Conservation (phyloP, 306 rosid species). For the Dalbergia cultrata region DNA sequence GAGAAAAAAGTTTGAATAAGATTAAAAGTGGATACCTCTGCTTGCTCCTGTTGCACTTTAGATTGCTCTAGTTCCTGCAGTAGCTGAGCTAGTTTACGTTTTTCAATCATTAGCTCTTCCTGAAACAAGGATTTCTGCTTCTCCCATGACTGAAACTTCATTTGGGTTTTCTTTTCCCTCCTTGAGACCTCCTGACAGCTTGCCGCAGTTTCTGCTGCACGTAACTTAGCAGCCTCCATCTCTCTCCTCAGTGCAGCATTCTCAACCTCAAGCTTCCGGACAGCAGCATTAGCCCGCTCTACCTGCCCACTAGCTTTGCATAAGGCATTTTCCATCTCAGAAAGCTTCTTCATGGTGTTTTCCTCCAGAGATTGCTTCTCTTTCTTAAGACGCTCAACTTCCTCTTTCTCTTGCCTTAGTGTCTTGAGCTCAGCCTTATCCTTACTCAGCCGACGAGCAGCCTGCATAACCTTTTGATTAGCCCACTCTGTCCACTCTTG, state of each 20-base stretch:
- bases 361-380: slow-evolving; percentile 85
- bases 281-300: slow-evolving; percentile 77
- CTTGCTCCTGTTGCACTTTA: slow-evolving; percentile 67
- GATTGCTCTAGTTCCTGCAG: slow-evolving; percentile 72
- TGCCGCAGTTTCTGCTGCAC: slow-evolving; percentile 76
- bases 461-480: slow-evolving; percentile 93
- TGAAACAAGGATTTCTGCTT: slow-evolving; percentile 71
- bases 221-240: slow-evolving; percentile 79
- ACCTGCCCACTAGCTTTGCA: slow-evolving; percentile 88
- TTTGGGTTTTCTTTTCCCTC: slow-evolving; percentile 77
- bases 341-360: slow-evolving; percentile 84
- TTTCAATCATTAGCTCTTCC: slow-evolving; percentile 69
- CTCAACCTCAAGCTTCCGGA: slow-evolving; percentile 79
- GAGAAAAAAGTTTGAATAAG: slow-evolving; percentile 16
- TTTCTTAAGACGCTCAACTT: slow-evolving; percentile 77
- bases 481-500: slow-evolving; percentile 95
- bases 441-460: slow-evolving; percentile 84
- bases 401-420: slow-evolving; percentile 83
- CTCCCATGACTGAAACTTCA: slow-evolving; percentile 82
- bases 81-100: slow-evolving; percentile 59
- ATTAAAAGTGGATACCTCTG: slow-evolving; percentile 65
- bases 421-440: slow-evolving; percentile 83
- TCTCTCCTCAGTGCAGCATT: slow-evolving; percentile 73
- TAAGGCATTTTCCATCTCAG: slow-evolving; percentile 89
- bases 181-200: slow-evolving; percentile 76